A percentile compares a stretch with the other conserved stretches of the same genome.
phyloP scores from a whole-genome alignment of 805 yeast species.

The Candida rishiriensis region DNA sequence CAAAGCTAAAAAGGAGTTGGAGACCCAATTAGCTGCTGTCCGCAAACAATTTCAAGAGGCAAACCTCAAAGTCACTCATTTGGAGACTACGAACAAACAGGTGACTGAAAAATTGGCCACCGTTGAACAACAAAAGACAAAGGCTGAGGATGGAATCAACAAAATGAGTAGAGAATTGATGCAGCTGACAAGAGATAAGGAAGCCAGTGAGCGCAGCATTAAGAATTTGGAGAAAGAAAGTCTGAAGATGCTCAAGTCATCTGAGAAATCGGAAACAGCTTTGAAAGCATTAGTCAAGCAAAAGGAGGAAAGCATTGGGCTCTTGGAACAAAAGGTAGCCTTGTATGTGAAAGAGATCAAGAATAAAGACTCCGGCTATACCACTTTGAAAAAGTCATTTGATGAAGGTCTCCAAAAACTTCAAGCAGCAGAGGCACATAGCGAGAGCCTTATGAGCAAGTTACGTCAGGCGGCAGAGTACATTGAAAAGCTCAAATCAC shows the following conservation, averaged over 20 bases:
- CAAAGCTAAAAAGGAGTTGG: constrained; percentile 28
- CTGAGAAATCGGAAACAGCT: constrained; percentile 31
- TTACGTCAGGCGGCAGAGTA: constrained; percentile 25
- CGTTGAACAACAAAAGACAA: constrained; percentile 33
- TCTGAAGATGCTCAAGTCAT: constrained; percentile 25
- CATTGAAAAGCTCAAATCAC: constrained; percentile 22
- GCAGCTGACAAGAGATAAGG: constrained; percentile 56
- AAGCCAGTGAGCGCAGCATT: constrained; percentile 41
- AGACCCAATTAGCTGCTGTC: constrained; percentile 25
- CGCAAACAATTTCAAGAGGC: constrained; percentile 19
- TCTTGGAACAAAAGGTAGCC: constrained; percentile 17
- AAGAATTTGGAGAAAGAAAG: constrained; percentile 41
- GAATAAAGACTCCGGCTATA: constrained; percentile 21
- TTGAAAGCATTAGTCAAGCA: constrained; percentile 20
- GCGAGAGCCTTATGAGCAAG: constrained; percentile 16
- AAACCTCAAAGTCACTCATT: constrained; percentile 10
- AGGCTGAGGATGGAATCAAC: constrained; percentile 81
- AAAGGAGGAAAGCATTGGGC: constrained; percentile 19
- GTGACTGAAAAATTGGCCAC: constrained; percentile 27
- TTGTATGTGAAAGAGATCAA: constrained; percentile 16
- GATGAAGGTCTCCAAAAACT: constrained; percentile 23
- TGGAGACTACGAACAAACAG: constrained; percentile 20
- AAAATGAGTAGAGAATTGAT: constrained; percentile 85
- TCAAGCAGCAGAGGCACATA: constrained; percentile 19
- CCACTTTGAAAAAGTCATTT: constrained; percentile 18